Percentiles rank a stretch among this genome's conserved stretches.
phyloP scores from a whole-genome alignment of 306 rosid species.

The Styphnolobium japonicum region DNA sequence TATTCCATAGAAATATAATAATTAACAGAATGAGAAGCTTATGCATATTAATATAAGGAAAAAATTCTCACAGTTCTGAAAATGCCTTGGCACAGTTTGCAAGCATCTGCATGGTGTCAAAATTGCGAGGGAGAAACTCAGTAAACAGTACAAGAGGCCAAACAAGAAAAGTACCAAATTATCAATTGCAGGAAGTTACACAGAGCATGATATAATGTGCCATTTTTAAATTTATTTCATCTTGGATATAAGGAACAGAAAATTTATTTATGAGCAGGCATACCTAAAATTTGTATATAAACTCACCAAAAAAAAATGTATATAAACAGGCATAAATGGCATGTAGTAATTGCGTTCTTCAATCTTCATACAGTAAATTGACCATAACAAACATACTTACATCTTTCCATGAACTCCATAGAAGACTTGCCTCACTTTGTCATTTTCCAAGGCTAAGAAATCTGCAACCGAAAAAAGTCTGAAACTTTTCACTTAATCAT shows the following conservation, averaged over 20 bases:
- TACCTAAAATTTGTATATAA: background rate
- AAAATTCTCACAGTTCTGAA: background rate
- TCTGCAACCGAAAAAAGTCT: background rate
- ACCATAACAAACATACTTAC: slow-evolving; percentile 2
- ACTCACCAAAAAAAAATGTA: background rate
- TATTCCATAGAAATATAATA: background rate
- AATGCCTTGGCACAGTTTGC: background rate
- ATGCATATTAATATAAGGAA: background rate
- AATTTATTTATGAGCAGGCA: no score
- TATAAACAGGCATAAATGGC: background rate
- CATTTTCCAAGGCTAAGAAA: slow-evolving; percentile 19
- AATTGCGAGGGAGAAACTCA: slow-evolving; percentile 2
- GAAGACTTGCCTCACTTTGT: slow-evolving; percentile 23
- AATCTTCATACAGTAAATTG: background rate
- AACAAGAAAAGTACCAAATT: background rate
- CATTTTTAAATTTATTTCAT: slow-evolving; percentile 18
- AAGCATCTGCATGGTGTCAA: slow-evolving; percentile 8
- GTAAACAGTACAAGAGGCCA: background rate
- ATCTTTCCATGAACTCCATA: background rate
- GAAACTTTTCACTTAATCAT: background rate
- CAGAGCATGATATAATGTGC: background rate
- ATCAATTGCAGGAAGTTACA: background rate
- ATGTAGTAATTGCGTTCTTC: background rate
- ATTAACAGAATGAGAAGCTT: background rate
- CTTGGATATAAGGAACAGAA: background rate